Evolutionary conservation across 2,329 filamentous ascomycete genomes (phyloP), one percentile per base, ranked within the genome.

Genomic region (Helicocarpus griseus): DNA sequence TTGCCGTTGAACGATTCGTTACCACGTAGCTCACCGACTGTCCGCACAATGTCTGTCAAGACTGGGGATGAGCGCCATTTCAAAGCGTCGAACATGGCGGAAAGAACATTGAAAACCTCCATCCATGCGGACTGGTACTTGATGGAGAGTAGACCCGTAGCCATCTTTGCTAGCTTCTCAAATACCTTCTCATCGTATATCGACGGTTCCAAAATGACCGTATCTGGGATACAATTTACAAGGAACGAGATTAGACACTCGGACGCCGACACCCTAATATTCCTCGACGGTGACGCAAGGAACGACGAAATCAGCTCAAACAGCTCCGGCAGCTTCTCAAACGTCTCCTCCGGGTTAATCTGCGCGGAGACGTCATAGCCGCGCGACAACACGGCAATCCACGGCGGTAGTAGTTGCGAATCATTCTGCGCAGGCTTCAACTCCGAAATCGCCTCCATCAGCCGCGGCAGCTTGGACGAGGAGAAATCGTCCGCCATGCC

Each of bases 121-220:
- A 87, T 83, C 88, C 91, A 96, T 3, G 93, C 93, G 24, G 85
- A 82, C 71, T 97, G 93, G 64, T 90, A 98, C 63, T 93, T 93
- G 36, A 97, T 83, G 48, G 82, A 90, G 43, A 98, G 76, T 6
- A 97, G 75, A 35, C 85, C 80, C 55, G 85, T 83, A 0, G 86
- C 83, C 2, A 78, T 77, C 63, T 81, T 85, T 11, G 70, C 83
- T 21, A 98, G 69, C 65, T 89, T 91, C 63, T 89, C 87, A 8
- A 97, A 70, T 0, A 83, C 79, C 71, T 95, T 95, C 68, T 97
- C 90, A 60, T 97, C 91, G 66, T 87, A 95, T 44, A 95, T 80
- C 1, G 90, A 95, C 22, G 90, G 89, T 57, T 96, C 88, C 5
- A 95, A 70, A 33, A 98, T 82, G 43, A 90, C 87, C 58, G 81